phyloP scores from a whole-genome alignment of 169 alveolate species.

The Eimeria praecox region DNA sequence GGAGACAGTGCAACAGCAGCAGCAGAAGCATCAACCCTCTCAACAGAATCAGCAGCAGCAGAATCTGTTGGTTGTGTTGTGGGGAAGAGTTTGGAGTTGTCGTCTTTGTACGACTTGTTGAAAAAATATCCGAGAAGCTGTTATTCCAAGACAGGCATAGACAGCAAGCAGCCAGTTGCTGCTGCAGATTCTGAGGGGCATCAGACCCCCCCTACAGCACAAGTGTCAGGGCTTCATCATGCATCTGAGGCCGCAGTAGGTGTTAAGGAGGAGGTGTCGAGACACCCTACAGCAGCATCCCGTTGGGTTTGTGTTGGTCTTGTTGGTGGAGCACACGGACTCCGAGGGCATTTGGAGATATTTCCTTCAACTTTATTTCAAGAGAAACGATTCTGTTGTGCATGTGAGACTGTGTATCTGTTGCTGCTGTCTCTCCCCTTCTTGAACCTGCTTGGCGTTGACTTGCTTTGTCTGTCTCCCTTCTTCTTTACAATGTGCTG shows the following conservation, averaged over 20 bases:
- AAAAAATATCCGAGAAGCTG: not conserved
- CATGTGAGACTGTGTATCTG: not conserved
- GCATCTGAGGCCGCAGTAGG: not conserved
- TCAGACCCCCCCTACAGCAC: not conserved
- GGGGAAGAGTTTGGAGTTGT: no score
- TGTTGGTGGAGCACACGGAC: conserved; percentile 33
- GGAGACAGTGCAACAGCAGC: not conserved
- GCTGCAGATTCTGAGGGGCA: not conserved
- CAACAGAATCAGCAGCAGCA: not conserved
- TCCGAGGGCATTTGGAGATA: conserved; percentile 28
- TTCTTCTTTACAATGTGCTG: not conserved
- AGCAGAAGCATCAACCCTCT: not conserved
- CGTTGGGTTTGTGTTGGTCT: conserved; percentile 18
- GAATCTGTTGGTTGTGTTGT: not conserved
- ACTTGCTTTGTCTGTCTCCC: not conserved
- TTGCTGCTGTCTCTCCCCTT: not conserved
- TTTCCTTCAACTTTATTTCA: not conserved
- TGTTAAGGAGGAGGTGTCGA: not conserved
- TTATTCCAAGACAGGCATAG: not conserved
- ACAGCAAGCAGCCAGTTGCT: not conserved
- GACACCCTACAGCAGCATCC: not conserved
- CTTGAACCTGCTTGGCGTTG: no score
- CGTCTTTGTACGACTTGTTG: not conserved
- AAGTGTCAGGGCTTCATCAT: not conserved
- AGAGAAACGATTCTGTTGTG: conserved; percentile 20